Evolutionary conservation across 1,139 yeast genomes (phyloP), one percentile per base, ranked within the genome.

Genomic region (Pneumocystis carinii): DNA sequence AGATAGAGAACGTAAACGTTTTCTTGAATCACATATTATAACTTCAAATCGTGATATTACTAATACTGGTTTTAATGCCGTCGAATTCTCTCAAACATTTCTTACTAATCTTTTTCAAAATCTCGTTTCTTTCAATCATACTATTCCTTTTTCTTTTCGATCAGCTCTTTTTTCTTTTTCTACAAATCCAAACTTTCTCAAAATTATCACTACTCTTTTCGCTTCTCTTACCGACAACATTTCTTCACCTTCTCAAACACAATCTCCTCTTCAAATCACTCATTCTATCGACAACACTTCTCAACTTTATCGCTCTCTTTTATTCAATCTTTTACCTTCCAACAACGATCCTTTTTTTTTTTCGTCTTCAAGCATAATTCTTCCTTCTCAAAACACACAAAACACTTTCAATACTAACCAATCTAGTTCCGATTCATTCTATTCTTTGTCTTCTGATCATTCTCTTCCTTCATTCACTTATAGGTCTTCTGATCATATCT

Each of bases 1-100:
- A 29, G 66, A 65, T 27, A 65, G 64, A 56, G 66, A 65, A 62
- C 55, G 55, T 12, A 48, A 48, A 19, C 55, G 55, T 14, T 48
- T 29, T 48, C 55, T 48, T 3, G 55, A 48, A 12, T 24, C 32
- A 8, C 19, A 8, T 24, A 48, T 10, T 5, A 24, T 12, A 14
- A 7, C 32, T 1, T 24, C 32, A 3, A 48, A 41, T 17, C 27
- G 19, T 19, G 10, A 41, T 41, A 17, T 41, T 17, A 10, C 6
- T 17, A 17, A 41, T 7, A 41, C n/a, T 17, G 55, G 32, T 12
- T 48, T 48, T 24, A 48, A 48, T 24, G 55, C 32, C 2, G 55
- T 24, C 14, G 55, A 48, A 12, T 48, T 48, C 24, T 48, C 55
- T 1, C 55, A 48, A 12, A 48, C 55, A 1, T 48, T 48, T 24